Conservation (phyloP, 1,284 basidiomycete genomes). For the Phlebopus sp. region DNA sequence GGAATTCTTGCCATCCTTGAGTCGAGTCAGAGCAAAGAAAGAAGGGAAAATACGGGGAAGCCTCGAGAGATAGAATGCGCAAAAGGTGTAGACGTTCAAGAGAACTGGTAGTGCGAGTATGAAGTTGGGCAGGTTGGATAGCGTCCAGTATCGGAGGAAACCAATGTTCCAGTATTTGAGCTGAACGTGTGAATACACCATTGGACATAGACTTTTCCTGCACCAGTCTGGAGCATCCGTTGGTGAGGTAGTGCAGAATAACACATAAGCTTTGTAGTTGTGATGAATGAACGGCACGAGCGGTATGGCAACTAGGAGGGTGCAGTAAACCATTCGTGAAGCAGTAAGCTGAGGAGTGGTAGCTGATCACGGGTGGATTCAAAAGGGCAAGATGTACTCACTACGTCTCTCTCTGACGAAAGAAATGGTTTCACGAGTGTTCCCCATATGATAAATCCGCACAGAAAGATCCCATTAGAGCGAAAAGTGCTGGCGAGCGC, state of each 20-base stretch:
- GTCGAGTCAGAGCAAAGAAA: neutral
- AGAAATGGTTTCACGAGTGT: slow-evolving; percentile 54
- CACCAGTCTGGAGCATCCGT: slow-evolving; percentile 64
- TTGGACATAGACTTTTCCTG: slow-evolving; percentile 44
- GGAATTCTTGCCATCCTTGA: neutral
- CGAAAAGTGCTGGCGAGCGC: slow-evolving; percentile 68
- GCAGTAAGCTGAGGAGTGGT: slow-evolving; percentile 32
- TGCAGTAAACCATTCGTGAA: slow-evolving; percentile 32
- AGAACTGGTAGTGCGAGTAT: slow-evolving; percentile 75
- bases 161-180: slow-evolving; percentile 86
- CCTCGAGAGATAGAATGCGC: slow-evolving; percentile 35
- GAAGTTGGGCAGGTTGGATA: slow-evolving; percentile 86
- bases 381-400: slow-evolving; percentile 15
- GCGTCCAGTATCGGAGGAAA: slow-evolving; percentile 84
- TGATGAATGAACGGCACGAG: slow-evolving; percentile 69
- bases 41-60: slow-evolving; percentile 17
- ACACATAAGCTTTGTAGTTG: slow-evolving; percentile 61
- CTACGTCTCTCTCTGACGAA: slow-evolving; percentile 15
- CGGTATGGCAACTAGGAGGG: slow-evolving; percentile 44
- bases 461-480: slow-evolving; percentile 78
- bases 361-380: neutral
- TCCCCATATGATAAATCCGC: slow-evolving; percentile 75
- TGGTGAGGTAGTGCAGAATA: slow-evolving; percentile 53
- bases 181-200: slow-evolving; percentile 85
- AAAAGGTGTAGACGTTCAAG: slow-evolving; percentile 43